Base-by-base conservation (phyloP, 1,284 basidiomycete genomes). In the Moesziomyces sp. region DNA sequence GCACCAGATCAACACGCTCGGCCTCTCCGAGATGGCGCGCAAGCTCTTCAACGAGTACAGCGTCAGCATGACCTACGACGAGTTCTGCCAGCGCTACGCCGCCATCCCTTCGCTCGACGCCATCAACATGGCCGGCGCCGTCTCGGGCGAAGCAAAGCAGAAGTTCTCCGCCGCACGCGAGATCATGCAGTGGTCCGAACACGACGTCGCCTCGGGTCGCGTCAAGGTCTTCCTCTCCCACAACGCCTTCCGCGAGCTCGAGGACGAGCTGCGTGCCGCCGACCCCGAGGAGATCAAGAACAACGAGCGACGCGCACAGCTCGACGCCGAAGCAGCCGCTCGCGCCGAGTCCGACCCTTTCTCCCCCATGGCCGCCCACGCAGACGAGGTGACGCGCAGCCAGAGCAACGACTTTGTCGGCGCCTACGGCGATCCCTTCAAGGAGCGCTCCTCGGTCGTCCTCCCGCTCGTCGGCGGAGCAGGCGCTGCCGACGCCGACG, bases 201-300 rank as follows among this genome's bases (percentile, higher is more conserved):
- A 85, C 7, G 93, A 97, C 80, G 86, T 96, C 62, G 92, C 91
- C 3, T 83, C 93, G 9, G 94, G 96, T 0, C 88, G 89, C 14
- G 60, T 79, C 57, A 84, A 97, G 93, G 91, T 96, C 34, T 99
- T 95, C 87, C 86, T 99, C 9, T 92, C 91, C 0, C 93, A 97
- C 80, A 77, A 80, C 0, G 92, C 93, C 0, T 98, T 98, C 88
- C 93, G 94, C 72, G 87, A 89, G 16, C 89, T 99, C 24, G 97
- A 98, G 81, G 93, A 99, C 81, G 89, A 90, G 16, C 86, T 98
- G 13, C 90, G 94, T 9, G 88, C 90, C 0, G 71, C 58, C 18
- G 81, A 84, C 48, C 88, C 88, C 28, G 95, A 98, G 53, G 90
- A 90, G 1, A 66, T 75, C 58, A 76, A 76, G 62, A 75, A 75